Evolutionary conservation across 2,329 filamentous ascomycete species (phyloP).

Genomic region (Ophiostoma himal-ulmi): DNA sequence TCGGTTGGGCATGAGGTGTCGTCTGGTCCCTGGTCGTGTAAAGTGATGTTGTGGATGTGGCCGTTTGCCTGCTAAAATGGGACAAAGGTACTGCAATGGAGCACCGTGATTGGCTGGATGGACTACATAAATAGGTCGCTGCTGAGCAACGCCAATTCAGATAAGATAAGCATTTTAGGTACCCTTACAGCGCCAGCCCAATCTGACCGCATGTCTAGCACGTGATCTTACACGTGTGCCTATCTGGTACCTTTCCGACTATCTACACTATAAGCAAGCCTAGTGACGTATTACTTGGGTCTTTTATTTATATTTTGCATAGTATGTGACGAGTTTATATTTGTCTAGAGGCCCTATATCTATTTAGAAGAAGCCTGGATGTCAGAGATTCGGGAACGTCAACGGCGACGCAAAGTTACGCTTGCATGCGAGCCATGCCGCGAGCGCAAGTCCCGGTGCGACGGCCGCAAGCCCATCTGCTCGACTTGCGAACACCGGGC

Average conservation of each 20-base stretch:
- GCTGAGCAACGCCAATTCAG: conserved; percentile 21
- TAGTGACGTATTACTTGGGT: background rate
- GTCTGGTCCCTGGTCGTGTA: conserved; percentile 14
- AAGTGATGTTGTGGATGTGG: conserved; percentile 19
- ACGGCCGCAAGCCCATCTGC: conserved; percentile 42
- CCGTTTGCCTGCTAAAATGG: conserved; percentile 12
- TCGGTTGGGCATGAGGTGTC: background rate
- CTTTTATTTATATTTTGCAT: background rate
- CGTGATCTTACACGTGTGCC: background rate
- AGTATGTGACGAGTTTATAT: background rate
- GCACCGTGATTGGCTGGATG: conserved; percentile 17
- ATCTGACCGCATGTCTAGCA: background rate
- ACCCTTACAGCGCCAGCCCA: background rate
- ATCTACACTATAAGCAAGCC: background rate
- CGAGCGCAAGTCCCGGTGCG: conserved; percentile 39
- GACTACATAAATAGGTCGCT: conserved; percentile 22
- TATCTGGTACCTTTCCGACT: background rate
- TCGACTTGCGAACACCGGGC: conserved; percentile 37
- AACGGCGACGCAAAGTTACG: conserved; percentile 29
- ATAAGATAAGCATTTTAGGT: conserved; percentile 15
- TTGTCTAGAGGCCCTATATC: too few relatives aligned
- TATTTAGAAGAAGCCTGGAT: background rate
- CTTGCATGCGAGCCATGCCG: conserved; percentile 40
- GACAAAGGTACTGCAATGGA: background rate
- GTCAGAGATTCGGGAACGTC: conserved; percentile 16